phyloP scores from a whole-genome alignment of 2,329 filamentous ascomycete species.

The Ilyonectria sp. region DNA sequence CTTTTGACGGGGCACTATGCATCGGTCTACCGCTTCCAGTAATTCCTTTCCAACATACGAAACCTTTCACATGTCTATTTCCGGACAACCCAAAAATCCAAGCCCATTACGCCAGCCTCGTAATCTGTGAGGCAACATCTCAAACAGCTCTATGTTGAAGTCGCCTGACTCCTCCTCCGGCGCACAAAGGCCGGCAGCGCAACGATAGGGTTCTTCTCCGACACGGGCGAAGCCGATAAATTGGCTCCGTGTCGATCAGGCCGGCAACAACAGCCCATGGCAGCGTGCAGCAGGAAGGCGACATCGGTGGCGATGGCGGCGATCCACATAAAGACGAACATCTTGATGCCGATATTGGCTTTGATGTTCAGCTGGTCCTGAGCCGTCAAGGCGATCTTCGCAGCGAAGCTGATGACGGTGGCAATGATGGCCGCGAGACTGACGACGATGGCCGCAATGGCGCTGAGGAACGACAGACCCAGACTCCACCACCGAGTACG shows the following conservation, averaged over 20 bases:
- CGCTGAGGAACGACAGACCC: constrained; percentile 77
- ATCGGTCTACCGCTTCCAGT: background rate
- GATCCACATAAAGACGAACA: constrained; percentile 94
- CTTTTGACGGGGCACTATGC: background rate
- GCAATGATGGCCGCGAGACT: constrained; percentile 81
- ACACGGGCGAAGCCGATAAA: constrained; percentile 18
- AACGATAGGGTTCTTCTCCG: constrained; percentile 39
- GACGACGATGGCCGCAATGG: constrained; percentile 77
- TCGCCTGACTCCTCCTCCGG: constrained; percentile 43
- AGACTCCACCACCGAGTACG: constrained; percentile 75
- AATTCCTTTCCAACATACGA: constrained; percentile 2
- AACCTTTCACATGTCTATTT: constrained; percentile 1
- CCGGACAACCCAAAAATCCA: background rate
- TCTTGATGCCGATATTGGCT: constrained; percentile 77
- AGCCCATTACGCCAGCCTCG: constrained; percentile 16
- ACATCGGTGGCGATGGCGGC: constrained; percentile 77
- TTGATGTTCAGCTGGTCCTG: constrained; percentile 83
- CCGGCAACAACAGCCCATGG: constrained; percentile 83
- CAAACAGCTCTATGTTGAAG: constrained; percentile 22
- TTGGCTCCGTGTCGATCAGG: constrained; percentile 43
- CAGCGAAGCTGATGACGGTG: constrained; percentile 87
- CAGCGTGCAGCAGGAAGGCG: constrained; percentile 81
- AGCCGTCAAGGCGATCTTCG: constrained; percentile 81
- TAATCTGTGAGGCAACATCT: background rate
- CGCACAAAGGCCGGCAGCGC: constrained; percentile 50